These are phyloP conservation scores for Vachellia collinsii DNA, from an alignment of 306 rosid genomes.

Conservation along the genomic window DNA sequence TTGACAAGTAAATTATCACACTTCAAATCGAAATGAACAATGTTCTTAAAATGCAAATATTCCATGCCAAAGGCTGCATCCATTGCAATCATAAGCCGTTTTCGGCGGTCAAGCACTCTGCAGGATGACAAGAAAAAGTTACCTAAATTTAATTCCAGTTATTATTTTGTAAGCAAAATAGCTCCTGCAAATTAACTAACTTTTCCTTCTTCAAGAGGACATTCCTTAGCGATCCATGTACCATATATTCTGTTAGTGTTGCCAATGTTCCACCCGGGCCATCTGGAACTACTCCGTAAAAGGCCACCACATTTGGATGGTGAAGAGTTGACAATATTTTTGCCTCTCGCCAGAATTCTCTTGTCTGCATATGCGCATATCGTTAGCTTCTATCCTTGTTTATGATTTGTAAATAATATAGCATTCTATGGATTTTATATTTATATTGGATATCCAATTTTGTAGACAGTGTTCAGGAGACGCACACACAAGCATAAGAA, in stretches of 20 bases:
- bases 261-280: constrained; percentile 88
- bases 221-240: constrained; percentile 91
- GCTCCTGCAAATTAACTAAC: constrained; percentile 42
- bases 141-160: constrained; percentile 23
- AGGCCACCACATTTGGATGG: constrained; percentile 97
- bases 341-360: constrained; percentile 98
- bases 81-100: constrained; percentile 80
- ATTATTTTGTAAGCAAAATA: constrained; percentile 22
- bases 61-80: constrained; percentile 99
- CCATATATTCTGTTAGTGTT: constrained; percentile 91
- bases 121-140: constrained; percentile 39
- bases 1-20: constrained; percentile 96
- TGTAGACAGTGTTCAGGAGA: not conserved
- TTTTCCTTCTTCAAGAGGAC: constrained; percentile 73
- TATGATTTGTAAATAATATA: not conserved
- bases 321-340: constrained; percentile 89
- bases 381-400: constrained; percentile 20
- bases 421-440: not conserved
- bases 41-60: constrained; percentile 87
- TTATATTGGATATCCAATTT: not conserved
- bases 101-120: constrained; percentile 92
- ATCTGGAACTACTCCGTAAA: constrained; percentile 92
- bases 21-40: constrained; percentile 96
- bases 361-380: constrained; percentile 52
- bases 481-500: too few species aligned